phyloP scores from a whole-genome alignment of 106 monocot genomes.

The Platanthera zijinensis region DNA sequence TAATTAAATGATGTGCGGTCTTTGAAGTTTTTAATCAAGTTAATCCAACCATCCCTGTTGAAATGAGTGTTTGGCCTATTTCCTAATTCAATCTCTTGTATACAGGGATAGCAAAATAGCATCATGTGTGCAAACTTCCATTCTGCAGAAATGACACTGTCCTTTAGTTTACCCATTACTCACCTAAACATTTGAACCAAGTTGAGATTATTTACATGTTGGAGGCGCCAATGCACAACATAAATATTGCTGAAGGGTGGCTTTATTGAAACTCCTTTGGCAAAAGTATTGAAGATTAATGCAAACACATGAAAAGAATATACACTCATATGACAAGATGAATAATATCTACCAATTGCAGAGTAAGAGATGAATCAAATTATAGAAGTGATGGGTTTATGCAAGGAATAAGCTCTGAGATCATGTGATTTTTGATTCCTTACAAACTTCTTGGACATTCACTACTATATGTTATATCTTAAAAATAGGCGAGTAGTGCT shows the following conservation, averaged over 20 bases:
- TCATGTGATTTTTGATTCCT: slow-evolving; percentile 1
- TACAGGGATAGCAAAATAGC: too few species aligned
- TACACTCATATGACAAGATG: background rate
- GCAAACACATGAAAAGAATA: background rate
- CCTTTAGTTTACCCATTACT: too few species aligned
- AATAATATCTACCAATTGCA: background rate
- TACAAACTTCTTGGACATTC: background rate
- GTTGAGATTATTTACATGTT: background rate
- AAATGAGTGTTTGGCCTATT: too few species aligned
- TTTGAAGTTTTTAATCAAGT: too few species aligned
- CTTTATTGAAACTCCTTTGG: background rate
- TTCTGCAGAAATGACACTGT: too few species aligned
- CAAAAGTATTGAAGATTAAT: background rate
- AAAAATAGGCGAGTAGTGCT: too few species aligned
- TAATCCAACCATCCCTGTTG: too few species aligned
- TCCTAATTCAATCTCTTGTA: too few species aligned
- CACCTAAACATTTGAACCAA: too few species aligned
- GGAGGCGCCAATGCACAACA: background rate
- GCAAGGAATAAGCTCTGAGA: background rate
- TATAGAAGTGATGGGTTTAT: background rate
- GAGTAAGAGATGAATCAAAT: slow-evolving; percentile 1
- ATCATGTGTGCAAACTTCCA: too few species aligned
- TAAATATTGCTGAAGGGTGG: background rate
- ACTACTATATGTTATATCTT: too few species aligned
- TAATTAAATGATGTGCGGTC: too few species aligned